Percentiles rank a stretch among this genome's conserved stretches.
Evolutionary conservation across 768 basidiomycete genomes (phyloP).

Genomic region (Rhizopogon vesiculosus): DNA sequence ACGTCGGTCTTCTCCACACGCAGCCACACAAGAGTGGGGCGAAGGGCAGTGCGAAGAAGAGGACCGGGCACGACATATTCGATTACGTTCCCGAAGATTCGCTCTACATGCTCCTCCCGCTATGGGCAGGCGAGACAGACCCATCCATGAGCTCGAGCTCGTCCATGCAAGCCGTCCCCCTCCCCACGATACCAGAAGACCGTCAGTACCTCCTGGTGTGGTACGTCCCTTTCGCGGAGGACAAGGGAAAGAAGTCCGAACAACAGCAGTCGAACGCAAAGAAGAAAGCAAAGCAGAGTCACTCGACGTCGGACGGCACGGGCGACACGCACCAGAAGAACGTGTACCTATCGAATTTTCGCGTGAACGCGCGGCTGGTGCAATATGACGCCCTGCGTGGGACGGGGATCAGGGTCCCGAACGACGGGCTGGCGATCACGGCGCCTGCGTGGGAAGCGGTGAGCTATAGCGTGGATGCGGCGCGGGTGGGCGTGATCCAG

Average conservation of each 20-base stretch:
- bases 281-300: conserved; percentile 21
- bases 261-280: conserved; percentile 19
- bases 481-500: conserved; percentile 29
- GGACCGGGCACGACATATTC: conserved; percentile 39
- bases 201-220: conserved; percentile 77
- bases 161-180: conserved; percentile 17
- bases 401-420: conserved; percentile 69
- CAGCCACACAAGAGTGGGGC: conserved; percentile 30
- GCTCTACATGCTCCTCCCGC: conserved; percentile 77
- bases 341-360: conserved; percentile 60
- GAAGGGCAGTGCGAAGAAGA: conserved; percentile 15
- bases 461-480: conserved; percentile 26
- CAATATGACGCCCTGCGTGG: conserved; percentile 67
- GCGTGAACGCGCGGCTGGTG: conserved; percentile 70
- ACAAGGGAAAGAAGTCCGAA: conserved; percentile 17
- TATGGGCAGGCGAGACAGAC: conserved; percentile 80
- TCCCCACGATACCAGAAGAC: conserved; percentile 40
- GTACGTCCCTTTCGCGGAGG: conserved; percentile 56
- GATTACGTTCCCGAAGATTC: conserved; percentile 61
- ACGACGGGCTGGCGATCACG: conserved; percentile 61
- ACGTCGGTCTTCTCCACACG: conserved; percentile 71
- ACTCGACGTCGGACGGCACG: conserved; percentile 21
- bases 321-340: conserved; percentile 34
- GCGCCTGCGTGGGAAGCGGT: conserved; percentile 54
- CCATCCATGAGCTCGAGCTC: conserved; percentile 22